Conservation (phyloP, 495 filamentous ascomycete genomes). For the Neurospora sp. region DNA sequence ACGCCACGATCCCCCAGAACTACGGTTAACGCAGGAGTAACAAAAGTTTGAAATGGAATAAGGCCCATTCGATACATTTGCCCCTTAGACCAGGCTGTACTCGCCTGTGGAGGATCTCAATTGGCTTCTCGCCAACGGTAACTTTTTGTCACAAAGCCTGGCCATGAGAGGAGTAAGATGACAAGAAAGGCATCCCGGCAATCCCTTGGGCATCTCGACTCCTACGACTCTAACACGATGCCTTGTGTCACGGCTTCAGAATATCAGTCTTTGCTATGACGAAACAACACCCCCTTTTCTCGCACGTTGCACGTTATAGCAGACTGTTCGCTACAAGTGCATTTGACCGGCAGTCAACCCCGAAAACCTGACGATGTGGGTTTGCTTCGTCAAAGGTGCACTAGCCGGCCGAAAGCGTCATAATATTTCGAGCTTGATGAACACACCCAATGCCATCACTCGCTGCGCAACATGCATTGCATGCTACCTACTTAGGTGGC, state of each 20-base stretch:
- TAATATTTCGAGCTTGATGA: not conserved
- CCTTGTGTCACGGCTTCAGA: not conserved
- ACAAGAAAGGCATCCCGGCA: not conserved
- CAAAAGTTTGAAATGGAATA: not conserved
- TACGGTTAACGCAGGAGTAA: slow-evolving; percentile 6
- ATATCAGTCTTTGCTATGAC: not conserved
- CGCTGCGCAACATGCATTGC: slow-evolving; percentile 12
- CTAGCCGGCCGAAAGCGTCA: slow-evolving; percentile 11
- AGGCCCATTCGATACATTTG: not conserved
- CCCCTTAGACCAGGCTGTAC: not conserved
- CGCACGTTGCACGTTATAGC: not conserved
- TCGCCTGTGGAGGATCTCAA: not conserved
- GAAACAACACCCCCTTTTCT: not conserved
- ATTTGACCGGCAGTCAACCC: not conserved
- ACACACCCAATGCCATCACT: slow-evolving; percentile 1
- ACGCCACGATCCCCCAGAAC: slow-evolving; percentile 11
- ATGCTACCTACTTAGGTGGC: slow-evolving; percentile 2
- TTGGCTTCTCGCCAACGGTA: not conserved
- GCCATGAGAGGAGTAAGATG: not conserved
- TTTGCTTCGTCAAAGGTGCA: slow-evolving; percentile 2
- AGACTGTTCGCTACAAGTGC: not conserved
- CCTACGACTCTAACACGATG: not conserved
- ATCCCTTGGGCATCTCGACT: not conserved
- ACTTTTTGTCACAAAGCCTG: not conserved
- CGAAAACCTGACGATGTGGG: not conserved